phyloP scores from a whole-genome alignment of 179 eudicot species.

The Monotropa hypopitys region DNA sequence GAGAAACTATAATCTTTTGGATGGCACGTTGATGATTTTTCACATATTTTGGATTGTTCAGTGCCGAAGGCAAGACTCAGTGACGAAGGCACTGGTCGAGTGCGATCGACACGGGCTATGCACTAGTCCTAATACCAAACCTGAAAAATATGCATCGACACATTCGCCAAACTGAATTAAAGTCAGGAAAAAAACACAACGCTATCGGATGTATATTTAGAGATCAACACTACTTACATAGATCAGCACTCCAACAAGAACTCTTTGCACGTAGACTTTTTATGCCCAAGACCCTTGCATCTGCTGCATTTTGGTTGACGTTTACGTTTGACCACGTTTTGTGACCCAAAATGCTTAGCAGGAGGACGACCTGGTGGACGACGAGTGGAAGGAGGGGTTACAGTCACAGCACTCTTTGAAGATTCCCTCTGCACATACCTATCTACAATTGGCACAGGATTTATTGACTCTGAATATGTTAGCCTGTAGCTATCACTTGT shows the following conservation, averaged over 20 bases:
- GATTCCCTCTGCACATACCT: conserved; percentile 27
- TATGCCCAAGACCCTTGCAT: conserved; percentile 84
- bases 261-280: conserved; percentile 80
- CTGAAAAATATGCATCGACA: neutral
- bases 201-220: conserved; percentile 7
- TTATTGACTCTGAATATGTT: conserved; percentile 59
- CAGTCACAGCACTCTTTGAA: conserved; percentile 35
- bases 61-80: too few species aligned
- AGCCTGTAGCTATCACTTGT: conserved; percentile 47
- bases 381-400: conserved; percentile 78
- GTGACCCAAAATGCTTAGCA: conserved; percentile 41
- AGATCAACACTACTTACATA: conserved; percentile 21
- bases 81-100: too few species aligned
- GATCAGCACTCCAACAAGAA: conserved; percentile 23
- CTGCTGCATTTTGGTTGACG: conserved; percentile 54
- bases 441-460: conserved; percentile 47
- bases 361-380: conserved; percentile 87
- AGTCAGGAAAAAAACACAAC: neutral
- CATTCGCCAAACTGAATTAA: neutral
- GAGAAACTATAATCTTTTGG: too few species aligned
- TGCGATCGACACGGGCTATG: too few species aligned
- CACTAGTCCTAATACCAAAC: neutral
- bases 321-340: conserved; percentile 50
- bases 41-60: too few species aligned
- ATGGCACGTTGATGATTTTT: too few species aligned